These are phyloP conservation scores for Tolypocladium tundrense DNA, from an alignment of 2,329 filamentous ascomycete species.

Conservation along the genomic window DNA sequence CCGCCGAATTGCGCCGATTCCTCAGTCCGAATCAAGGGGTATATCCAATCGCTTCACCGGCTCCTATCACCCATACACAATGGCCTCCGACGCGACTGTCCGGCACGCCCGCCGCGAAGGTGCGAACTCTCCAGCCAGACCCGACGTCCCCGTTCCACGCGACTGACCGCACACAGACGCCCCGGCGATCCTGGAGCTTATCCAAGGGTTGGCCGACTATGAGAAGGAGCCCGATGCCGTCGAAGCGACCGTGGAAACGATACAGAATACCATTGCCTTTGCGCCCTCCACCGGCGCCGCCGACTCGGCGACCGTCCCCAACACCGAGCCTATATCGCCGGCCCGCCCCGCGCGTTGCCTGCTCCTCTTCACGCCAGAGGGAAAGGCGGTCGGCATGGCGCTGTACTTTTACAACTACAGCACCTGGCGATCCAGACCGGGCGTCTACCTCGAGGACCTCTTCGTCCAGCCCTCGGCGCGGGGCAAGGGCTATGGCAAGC, in stretches of 20 bases:
- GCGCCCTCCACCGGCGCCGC: conserved; percentile 40
- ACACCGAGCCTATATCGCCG: conserved; percentile 44
- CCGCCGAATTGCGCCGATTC: background rate
- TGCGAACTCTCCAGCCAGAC: conserved; percentile 14
- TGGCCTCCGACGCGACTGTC: conserved; percentile 6
- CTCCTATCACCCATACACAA: background rate
- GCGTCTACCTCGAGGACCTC: conserved; percentile 91
- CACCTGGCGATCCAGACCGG: conserved; percentile 80
- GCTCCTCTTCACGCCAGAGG: conserved; percentile 45
- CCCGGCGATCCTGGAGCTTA: conserved; percentile 67
- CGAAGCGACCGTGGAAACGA: conserved; percentile 65
- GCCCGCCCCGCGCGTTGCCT: conserved; percentile 65
- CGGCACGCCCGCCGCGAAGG: conserved; percentile 49
- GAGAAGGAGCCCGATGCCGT: conserved; percentile 68
- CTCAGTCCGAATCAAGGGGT: background rate
- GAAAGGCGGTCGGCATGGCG: conserved; percentile 60
- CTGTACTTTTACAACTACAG: conserved; percentile 94
- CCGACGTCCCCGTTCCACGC: conserved; percentile 2
- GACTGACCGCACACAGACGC: conserved; percentile 48
- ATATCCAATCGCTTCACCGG: too few species aligned
- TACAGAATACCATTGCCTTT: conserved; percentile 71
- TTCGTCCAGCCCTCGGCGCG: conserved; percentile 65
- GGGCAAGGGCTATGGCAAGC: conserved; percentile 69
- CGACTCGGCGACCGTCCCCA: conserved; percentile 22
- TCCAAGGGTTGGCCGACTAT: conserved; percentile 79